These are phyloP conservation scores for Discostella pseudostelligera DNA, from an alignment of 108 stramenopile species.

Conservation along the genomic window DNA sequence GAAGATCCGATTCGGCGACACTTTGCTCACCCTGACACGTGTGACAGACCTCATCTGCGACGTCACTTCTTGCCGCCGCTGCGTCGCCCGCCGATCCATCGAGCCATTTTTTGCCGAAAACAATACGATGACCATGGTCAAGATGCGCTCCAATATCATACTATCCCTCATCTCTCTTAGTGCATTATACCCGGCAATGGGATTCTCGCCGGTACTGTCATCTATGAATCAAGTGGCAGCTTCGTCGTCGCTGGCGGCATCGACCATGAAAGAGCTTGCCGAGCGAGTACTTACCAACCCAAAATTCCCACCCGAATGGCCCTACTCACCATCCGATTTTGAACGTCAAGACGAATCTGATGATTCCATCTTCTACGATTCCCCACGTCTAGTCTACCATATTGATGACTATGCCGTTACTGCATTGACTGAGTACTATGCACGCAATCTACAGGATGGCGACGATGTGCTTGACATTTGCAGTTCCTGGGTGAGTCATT, in stretches of 20 bases:
- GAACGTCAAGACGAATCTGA: slow-evolving; percentile 67
- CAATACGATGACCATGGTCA: background rate
- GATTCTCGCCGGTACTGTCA: background rate
- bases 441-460: slow-evolving; percentile 67
- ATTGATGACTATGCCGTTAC: slow-evolving; percentile 81
- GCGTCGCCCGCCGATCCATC: no score
- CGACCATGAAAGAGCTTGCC: slow-evolving; percentile 35
- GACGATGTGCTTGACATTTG: slow-evolving; percentile 94
- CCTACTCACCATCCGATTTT: slow-evolving; percentile 74
- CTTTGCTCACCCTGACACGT: no score
- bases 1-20: no score
- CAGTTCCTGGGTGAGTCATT: slow-evolving; percentile 90
- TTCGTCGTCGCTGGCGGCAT: no score
- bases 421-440: slow-evolving; percentile 81
- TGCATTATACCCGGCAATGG: slow-evolving; percentile 6
- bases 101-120: background rate
- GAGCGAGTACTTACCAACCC: slow-evolving; percentile 59
- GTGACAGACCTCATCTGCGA: no score
- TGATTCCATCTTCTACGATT: slow-evolving; percentile 75
- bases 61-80: no score
- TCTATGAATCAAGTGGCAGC: background rate
- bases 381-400: slow-evolving; percentile 75
- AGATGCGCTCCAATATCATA: slow-evolving; percentile 15
- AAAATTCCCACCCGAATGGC: slow-evolving; percentile 81
- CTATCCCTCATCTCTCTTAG: slow-evolving; percentile 14